Evolutionary conservation across 352 stramenopile genomes (phyloP).

Genomic region (Phytophthora litchii): DNA sequence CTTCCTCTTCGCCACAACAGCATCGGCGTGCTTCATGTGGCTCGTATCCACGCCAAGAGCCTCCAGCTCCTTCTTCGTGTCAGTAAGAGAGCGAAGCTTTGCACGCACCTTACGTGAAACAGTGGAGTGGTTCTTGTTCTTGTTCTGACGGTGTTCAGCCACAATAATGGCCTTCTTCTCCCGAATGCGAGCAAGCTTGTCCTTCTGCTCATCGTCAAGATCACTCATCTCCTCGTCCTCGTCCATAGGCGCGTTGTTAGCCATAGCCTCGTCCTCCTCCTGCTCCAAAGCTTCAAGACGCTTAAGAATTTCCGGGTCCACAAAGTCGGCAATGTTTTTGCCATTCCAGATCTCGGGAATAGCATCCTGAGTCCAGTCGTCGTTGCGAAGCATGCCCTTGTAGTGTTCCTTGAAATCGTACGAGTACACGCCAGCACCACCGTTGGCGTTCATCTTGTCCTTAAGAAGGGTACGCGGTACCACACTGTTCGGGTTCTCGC

Average conservation of each 20-base stretch:
- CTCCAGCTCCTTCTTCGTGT: slow-evolving; percentile 93
- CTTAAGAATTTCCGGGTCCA: slow-evolving; percentile 98
- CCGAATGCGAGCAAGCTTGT: slow-evolving; percentile 82
- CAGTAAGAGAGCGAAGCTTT: slow-evolving; percentile 68
- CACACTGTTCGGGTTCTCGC: slow-evolving; percentile 54
- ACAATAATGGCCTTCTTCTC: slow-evolving; percentile 89
- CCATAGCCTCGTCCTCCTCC: slow-evolving; percentile 96
- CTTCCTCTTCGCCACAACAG: slow-evolving; percentile 72
- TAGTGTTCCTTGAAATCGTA: slow-evolving; percentile 98
- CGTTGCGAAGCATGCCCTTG: slow-evolving; percentile 93
- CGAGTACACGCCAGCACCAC: slow-evolving; percentile 97
- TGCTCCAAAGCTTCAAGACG: slow-evolving; percentile 95
- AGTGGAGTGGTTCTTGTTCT: slow-evolving; percentile 95
- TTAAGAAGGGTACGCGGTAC: slow-evolving; percentile 70
- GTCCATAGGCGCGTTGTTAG: slow-evolving; percentile 91
- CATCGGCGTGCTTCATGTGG: slow-evolving; percentile 90
- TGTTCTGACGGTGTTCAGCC: slow-evolving; percentile 89
- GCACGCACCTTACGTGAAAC: slow-evolving; percentile 89
- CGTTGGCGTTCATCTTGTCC: slow-evolving; percentile 94
- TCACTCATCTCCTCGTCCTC: slow-evolving; percentile 89
- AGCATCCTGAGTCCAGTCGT: slow-evolving; percentile 96
- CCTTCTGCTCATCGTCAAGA: slow-evolving; percentile 96
- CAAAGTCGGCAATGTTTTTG: slow-evolving; percentile 99
- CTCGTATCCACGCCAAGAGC: slow-evolving; percentile 91
- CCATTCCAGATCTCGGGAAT: slow-evolving; percentile 99